A percentile compares a stretch with the other conserved stretches of the same genome.
Conservation (phyloP, 768 basidiomycete species). For the Termitomyces sp. region DNA sequence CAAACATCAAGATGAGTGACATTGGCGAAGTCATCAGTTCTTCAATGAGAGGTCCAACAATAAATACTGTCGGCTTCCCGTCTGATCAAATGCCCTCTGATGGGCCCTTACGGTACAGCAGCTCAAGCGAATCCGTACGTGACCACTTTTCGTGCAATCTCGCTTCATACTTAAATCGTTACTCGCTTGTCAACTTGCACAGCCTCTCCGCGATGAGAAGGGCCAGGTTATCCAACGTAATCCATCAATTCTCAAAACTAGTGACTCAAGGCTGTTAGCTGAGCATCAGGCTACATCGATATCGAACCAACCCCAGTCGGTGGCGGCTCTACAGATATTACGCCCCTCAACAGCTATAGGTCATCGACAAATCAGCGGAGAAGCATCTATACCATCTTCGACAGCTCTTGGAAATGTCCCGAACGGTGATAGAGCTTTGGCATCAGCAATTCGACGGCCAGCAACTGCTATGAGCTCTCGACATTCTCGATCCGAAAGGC, state of each 20-base stretch:
- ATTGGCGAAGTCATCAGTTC: neutral
- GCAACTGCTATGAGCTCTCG: constrained; percentile 11
- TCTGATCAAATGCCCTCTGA: neutral
- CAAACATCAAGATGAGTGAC: neutral
- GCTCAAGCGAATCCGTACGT: neutral
- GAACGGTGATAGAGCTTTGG: neutral
- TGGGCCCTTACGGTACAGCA: neutral
- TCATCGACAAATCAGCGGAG: constrained; percentile 8
- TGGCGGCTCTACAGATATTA: neutral
- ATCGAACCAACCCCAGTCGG: neutral
- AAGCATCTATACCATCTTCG: neutral
- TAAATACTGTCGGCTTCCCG: neutral
- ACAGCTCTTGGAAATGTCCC: neutral
- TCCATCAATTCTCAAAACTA: neutral
- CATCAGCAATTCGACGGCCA: constrained; percentile 7
- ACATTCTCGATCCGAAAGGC: constrained; percentile 1
- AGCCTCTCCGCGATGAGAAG: neutral
- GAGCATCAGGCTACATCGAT: constrained; percentile 4
- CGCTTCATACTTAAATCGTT: neutral
- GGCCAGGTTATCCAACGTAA: neutral
- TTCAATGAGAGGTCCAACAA: neutral
- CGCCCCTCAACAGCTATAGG: constrained; percentile 14
- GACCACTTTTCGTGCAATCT: neutral
- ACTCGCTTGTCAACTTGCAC: neutral
- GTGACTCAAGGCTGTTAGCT: constrained; percentile 7